Conservation (phyloP, 257 asterid genomes). For the Perilla frutescens region DNA sequence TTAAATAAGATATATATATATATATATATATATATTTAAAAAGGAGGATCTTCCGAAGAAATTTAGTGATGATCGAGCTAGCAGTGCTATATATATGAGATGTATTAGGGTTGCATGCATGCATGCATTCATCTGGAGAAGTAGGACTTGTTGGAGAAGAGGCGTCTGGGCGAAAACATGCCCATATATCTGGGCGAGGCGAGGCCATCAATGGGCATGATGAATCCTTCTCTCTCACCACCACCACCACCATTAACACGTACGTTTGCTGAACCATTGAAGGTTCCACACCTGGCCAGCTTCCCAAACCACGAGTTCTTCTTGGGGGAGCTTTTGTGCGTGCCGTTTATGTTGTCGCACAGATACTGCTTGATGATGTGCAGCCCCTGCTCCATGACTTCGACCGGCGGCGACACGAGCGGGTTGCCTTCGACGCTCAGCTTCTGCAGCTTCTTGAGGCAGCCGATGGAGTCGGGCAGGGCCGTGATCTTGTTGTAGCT, state of each 20-base stretch:
- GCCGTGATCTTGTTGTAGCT: constrained; percentile 74
- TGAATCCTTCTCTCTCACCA: constrained; percentile 39
- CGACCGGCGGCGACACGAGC: constrained; percentile 69
- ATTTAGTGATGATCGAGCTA: no score
- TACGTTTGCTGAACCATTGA: constrained; percentile 46
- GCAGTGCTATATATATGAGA: no score
- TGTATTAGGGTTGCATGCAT: no score
- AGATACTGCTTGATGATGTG: constrained; percentile 59
- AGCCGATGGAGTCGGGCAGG: constrained; percentile 78
- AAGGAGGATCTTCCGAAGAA: no score
- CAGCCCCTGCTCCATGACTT: constrained; percentile 71
- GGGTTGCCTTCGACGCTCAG: constrained; percentile 82
- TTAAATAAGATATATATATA: no score
- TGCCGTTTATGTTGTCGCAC: constrained; percentile 69
- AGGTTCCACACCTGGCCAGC: constrained; percentile 71
- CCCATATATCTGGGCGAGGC: constrained; percentile 70
- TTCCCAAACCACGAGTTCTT: constrained; percentile 83
- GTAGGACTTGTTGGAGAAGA: constrained; percentile 66
- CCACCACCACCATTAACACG: constrained; percentile 41
- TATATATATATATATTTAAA: no score
- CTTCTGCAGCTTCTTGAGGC: constrained; percentile 77
- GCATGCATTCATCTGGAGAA: constrained; percentile 47
- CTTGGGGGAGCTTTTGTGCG: constrained; percentile 39
- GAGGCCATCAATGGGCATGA: constrained; percentile 52
- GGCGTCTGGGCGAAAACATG: constrained; percentile 70